A percentile compares a stretch with the other conserved stretches of the same genome.
phyloP scores from a whole-genome alignment of 768 basidiomycete genomes.

The Leucocoprinus sp. region DNA sequence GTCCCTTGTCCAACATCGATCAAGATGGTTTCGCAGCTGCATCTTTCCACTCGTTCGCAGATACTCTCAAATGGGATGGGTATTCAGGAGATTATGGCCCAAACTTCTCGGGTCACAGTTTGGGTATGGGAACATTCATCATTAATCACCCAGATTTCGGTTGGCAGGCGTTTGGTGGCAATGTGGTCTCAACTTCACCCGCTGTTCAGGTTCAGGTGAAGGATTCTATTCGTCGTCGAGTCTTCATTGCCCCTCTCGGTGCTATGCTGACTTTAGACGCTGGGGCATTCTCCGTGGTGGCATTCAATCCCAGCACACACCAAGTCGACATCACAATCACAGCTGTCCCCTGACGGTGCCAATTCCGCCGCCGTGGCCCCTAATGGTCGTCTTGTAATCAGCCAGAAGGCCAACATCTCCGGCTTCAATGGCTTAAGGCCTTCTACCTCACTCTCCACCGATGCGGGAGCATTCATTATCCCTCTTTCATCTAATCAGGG shows the following conservation, averaged over 20 bases:
- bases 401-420: conserved; percentile 31
- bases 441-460: conserved; percentile 24
- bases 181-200: conserved; percentile 31
- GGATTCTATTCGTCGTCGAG: conserved; percentile 41
- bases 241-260: conserved; percentile 44
- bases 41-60: conserved; percentile 52
- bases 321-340: conserved; percentile 34
- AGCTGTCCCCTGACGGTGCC: conserved; percentile 30
- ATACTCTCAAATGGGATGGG: conserved; percentile 49
- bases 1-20: conserved; percentile 49
- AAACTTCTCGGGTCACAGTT: conserved; percentile 46
- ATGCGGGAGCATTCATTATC: conserved; percentile 41
- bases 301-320: conserved; percentile 28
- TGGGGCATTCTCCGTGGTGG: conserved; percentile 39
- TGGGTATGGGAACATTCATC: conserved; percentile 41
- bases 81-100: conserved; percentile 57
- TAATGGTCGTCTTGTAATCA: conserved; percentile 35
- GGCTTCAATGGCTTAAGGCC: conserved; percentile 34
- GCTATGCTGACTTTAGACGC: conserved; percentile 40
- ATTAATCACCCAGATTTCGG: conserved; percentile 49
- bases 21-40: conserved; percentile 49
- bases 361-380: conserved; percentile 36
- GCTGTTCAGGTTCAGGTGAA: conserved; percentile 35
- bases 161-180: conserved; percentile 55
- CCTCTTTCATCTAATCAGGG: conserved; percentile 34